These are phyloP conservation scores for Cenchrus purpureus DNA, from an alignment of 176 grass and related monocot genomes.

Conservation along the genomic window DNA sequence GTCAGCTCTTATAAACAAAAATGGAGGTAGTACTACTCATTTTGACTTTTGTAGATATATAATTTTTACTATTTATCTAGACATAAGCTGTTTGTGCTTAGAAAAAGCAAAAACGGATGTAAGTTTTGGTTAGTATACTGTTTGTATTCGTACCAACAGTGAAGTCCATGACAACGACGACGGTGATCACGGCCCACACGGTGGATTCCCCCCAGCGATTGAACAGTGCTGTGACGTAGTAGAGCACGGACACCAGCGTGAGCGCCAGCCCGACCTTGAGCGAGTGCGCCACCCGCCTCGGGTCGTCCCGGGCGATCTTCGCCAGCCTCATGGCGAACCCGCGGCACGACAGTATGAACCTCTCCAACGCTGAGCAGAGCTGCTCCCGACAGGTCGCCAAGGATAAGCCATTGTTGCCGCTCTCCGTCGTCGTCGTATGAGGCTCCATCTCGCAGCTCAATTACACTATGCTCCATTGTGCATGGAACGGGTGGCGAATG, in stretches of 20 bases:
- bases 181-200: conserved; percentile 86
- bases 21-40: too few relatives aligned
- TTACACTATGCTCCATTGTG: background rate
- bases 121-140: too few relatives aligned
- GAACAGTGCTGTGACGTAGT: conserved; percentile 78
- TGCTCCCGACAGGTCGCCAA: conserved; percentile 13
- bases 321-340: conserved; percentile 55
- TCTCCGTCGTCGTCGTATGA: background rate
- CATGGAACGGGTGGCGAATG: too few relatives aligned
- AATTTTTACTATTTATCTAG: too few relatives aligned
- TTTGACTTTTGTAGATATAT: too few relatives aligned
- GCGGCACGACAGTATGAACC: background rate
- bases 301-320: conserved; percentile 64
- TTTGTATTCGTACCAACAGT: conserved; percentile 59
- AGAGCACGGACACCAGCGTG: conserved; percentile 70
- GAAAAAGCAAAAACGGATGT: too few relatives aligned
- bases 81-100: too few relatives aligned
- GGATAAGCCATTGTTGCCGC: background rate
- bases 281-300: conserved; percentile 66
- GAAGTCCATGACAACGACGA: conserved; percentile 93
- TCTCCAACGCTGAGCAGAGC: background rate
- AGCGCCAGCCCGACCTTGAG: conserved; percentile 87
- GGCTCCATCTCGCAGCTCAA: conserved; percentile 45
- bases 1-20: too few relatives aligned
- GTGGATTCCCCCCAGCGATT: conserved; percentile 62